Evolutionary conservation across 2,329 filamentous ascomycete genomes (phyloP).

Genomic region (Macrophomina phaseolina): DNA sequence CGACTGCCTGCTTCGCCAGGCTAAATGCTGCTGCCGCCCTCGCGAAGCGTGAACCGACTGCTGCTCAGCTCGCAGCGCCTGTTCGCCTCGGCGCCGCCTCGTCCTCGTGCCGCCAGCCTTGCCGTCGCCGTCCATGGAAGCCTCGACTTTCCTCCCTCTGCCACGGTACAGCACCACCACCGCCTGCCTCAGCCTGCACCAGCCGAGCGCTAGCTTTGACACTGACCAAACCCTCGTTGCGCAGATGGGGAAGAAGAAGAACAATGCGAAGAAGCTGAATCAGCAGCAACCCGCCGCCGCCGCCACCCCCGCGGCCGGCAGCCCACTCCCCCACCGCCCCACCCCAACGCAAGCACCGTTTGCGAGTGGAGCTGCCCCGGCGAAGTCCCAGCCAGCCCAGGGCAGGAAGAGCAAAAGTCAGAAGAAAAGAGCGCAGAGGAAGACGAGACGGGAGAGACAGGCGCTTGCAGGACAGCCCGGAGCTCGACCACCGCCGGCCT

Average conservation of each 20-base stretch:
- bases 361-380: not conserved
- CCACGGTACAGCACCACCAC: slow-evolving; percentile 15
- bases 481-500: not conserved
- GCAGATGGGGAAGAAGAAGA: slow-evolving; percentile 26
- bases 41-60: slow-evolving; percentile 3
- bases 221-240: not conserved
- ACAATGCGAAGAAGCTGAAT: slow-evolving; percentile 19
- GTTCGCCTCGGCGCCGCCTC: not conserved
- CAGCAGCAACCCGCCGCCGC: not conserved
- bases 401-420: slow-evolving; percentile 2
- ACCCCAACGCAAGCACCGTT: not conserved
- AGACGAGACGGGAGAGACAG: not conserved
- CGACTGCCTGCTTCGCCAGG: not conserved
- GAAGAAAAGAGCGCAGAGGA: not conserved
- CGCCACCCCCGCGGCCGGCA: not conserved
- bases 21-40: not conserved
- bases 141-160: not conserved
- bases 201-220: not conserved
- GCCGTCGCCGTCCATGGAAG: slow-evolving; percentile 18
- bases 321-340: not conserved
- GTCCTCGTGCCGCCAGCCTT: slow-evolving; percentile 5
- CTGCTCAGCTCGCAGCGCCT: not conserved
- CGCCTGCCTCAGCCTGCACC: not conserved
- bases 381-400: not conserved
- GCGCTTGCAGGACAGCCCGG: not conserved